Percentiles rank a stretch among this genome's conserved stretches.
Evolutionary conservation across 192 early-diverging fungal genomes (phyloP).

Genomic region (Thoreauomyces humboldtii): DNA sequence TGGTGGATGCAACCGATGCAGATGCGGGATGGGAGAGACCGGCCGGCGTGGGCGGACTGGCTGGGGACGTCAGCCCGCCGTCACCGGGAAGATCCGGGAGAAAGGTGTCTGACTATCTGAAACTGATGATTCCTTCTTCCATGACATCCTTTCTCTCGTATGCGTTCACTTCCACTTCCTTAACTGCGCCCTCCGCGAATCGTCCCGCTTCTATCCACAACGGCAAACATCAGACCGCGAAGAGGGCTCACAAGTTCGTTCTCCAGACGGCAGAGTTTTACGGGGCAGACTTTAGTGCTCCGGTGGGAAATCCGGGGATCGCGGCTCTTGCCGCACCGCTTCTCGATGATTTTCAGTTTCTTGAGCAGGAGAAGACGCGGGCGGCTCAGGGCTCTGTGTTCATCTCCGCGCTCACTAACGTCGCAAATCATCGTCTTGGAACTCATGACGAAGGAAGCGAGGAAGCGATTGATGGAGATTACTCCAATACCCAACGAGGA

Average conservation of each 20-base stretch:
- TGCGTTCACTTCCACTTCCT: slow-evolving; percentile 3
- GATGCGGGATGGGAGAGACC: neutral
- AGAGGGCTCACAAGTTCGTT: slow-evolving; percentile 26
- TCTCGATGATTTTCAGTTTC: slow-evolving; percentile 10
- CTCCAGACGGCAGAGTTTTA: slow-evolving; percentile 40
- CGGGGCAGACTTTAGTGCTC: slow-evolving; percentile 37
- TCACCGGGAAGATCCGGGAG: neutral
- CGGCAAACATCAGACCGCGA: slow-evolving; percentile 10
- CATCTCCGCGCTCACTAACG: slow-evolving; percentile 31
- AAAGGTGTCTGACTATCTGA: slow-evolving; percentile 11
- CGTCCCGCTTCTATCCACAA: no score
- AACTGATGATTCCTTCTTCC: slow-evolving; percentile 21
- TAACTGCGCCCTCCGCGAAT: no score
- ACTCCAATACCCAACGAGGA: neutral
- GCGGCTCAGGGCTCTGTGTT: slow-evolving; percentile 36
- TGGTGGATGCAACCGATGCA: no score
- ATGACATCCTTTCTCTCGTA: slow-evolving; percentile 12
- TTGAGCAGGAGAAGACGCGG: slow-evolving; percentile 14
- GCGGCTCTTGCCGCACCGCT: neutral
- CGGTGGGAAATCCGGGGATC: slow-evolving; percentile 12
- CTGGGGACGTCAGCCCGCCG: neutral
- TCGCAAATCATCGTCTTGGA: neutral
- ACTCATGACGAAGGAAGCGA: neutral
- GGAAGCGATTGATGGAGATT: slow-evolving; percentile 1
- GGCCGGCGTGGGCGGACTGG: neutral